phyloP scores from a whole-genome alignment of 306 rosid species.

The Prunus armeniaca region DNA sequence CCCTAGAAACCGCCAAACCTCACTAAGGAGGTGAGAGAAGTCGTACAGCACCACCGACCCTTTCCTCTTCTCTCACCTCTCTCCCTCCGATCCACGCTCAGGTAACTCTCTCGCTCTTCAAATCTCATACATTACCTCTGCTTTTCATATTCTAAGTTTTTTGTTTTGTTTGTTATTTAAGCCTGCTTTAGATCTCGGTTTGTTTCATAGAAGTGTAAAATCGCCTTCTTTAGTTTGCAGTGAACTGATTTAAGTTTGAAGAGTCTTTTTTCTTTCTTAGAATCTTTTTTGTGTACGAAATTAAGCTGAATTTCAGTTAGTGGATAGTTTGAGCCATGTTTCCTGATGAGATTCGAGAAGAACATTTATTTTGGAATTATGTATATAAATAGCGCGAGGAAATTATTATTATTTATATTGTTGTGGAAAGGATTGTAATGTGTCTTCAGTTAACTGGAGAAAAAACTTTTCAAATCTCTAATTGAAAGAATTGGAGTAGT shows the following conservation, averaged over 20 bases:
- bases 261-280: not conserved
- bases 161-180: not conserved
- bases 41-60: constrained; percentile 10
- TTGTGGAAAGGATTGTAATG: not conserved
- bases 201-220: not conserved
- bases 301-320: not conserved
- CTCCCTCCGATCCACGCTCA: constrained; percentile 32
- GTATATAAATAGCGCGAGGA: not conserved
- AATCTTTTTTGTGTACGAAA: not conserved
- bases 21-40: constrained; percentile 40
- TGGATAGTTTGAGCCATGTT: not conserved
- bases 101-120: constrained; percentile 25
- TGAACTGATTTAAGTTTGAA: not conserved
- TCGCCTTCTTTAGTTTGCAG: not conserved
- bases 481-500: not conserved
- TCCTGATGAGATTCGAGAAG: not conserved
- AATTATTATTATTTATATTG: no score
- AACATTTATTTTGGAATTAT: not conserved
- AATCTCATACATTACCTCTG: not conserved
- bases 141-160: not conserved
- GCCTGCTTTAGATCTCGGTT: constrained; percentile 2
- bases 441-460: not conserved
- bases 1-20: constrained; percentile 36
- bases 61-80: constrained; percentile 24
- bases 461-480: not conserved